phyloP scores from a whole-genome alignment of 1,284 basidiomycete genomes.

The Fomes fomentarius region DNA sequence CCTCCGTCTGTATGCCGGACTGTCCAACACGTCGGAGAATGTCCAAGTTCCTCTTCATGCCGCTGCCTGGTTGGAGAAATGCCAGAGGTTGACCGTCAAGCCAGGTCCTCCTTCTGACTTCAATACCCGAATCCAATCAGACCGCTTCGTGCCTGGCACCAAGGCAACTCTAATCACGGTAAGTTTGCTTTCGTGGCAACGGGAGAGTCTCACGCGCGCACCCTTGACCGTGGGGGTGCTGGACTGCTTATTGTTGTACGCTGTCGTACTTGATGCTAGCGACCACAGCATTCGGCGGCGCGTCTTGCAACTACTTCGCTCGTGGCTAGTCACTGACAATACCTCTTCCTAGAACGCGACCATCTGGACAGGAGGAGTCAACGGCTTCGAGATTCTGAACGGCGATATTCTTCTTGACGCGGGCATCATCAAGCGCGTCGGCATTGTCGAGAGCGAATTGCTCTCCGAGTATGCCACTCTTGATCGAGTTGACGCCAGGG shows the following conservation, averaged over 20 bases:
- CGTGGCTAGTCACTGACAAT: not conserved
- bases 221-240: not conserved
- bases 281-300: not conserved
- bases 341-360: slow-evolving; percentile 50
- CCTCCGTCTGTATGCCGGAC: not conserved
- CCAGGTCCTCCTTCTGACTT: slow-evolving; percentile 52
- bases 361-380: slow-evolving; percentile 63
- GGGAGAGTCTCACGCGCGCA: not conserved
- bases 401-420: slow-evolving; percentile 59
- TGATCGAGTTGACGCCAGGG: slow-evolving; percentile 26
- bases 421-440: slow-evolving; percentile 57
- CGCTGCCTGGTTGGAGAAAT: slow-evolving; percentile 38
- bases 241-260: too few species aligned
- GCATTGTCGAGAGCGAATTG: slow-evolving; percentile 35
- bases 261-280: not conserved
- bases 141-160: slow-evolving; percentile 70
- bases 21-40: not conserved
- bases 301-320: not conserved
- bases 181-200: not conserved
- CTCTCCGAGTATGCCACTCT: slow-evolving; percentile 15
- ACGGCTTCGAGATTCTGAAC: slow-evolving; percentile 53
- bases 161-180: slow-evolving; percentile 47
- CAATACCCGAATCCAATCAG: slow-evolving; percentile 53
- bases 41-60: slow-evolving; percentile 30
- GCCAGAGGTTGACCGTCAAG: slow-evolving; percentile 39